Percentiles rank a stretch among this genome's conserved stretches.
These are phyloP conservation scores for Microthyrium microscopicum DNA, from an alignment of 2,329 filamentous ascomycete genomes.

Conservation along the genomic window DNA sequence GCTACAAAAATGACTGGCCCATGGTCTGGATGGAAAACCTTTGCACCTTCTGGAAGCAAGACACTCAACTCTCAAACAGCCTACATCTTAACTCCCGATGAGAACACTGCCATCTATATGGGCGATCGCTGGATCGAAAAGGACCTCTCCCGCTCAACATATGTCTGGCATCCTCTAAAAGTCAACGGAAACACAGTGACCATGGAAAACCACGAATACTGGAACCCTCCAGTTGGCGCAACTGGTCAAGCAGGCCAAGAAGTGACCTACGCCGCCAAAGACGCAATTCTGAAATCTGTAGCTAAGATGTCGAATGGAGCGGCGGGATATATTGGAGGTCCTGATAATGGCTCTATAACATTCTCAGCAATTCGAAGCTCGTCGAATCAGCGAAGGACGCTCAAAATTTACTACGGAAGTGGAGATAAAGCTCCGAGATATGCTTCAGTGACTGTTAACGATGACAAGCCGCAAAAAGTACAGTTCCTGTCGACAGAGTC, in stretches of 20 bases:
- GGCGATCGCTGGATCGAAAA: conserved; percentile 48
- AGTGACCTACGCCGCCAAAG: conserved; percentile 36
- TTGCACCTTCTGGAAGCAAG: conserved; percentile 38
- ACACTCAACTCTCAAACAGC: conserved; percentile 46
- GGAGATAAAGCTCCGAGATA: conserved; percentile 36
- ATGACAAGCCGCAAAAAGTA: conserved; percentile 27
- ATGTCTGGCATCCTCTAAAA: conserved; percentile 46
- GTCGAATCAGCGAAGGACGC: conserved; percentile 29
- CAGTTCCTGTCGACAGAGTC: conserved; percentile 31
- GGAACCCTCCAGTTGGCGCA: conserved; percentile 30
- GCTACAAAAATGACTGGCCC: conserved; percentile 39
- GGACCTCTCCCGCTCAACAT: conserved; percentile 45
- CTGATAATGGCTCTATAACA: conserved; percentile 32
- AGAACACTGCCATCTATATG: conserved; percentile 38
- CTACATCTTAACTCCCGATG: conserved; percentile 35
- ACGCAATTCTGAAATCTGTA: conserved; percentile 26
- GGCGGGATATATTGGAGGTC: conserved; percentile 30
- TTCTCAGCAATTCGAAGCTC: conserved; percentile 29
- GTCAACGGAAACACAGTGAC: conserved; percentile 35
- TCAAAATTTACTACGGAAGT: conserved; percentile 40
- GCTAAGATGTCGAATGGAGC: conserved; percentile 27
- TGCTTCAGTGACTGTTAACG: conserved; percentile 41
- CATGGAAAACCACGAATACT: conserved; percentile 36
- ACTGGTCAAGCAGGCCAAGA: conserved; percentile 29
- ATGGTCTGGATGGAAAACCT: conserved; percentile 44